Percentiles rank a stretch among this genome's conserved stretches.
Conservation (phyloP, 2,329 filamentous ascomycete species). For the Clonostachys rhizophaga region DNA sequence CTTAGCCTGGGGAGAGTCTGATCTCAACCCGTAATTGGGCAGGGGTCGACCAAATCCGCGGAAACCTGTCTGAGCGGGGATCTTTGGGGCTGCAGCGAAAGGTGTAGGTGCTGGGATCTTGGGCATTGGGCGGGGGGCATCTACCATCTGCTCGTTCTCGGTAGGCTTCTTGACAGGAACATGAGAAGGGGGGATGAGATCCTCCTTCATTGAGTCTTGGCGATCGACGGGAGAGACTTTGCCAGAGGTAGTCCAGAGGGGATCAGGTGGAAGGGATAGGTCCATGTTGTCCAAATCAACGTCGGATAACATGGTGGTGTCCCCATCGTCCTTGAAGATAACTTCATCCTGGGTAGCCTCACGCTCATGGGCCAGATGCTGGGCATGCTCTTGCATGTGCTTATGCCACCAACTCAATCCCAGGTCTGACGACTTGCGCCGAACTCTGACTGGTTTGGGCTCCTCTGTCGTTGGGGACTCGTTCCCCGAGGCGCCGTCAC, state of each 20-base stretch:
- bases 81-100: neutral
- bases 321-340: slow-evolving; percentile 14
- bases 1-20: slow-evolving; percentile 14
- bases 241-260: slow-evolving; percentile 33
- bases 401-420: slow-evolving; percentile 70
- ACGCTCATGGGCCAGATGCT: slow-evolving; percentile 51
- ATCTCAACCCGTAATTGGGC: slow-evolving; percentile 28
- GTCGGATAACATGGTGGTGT: slow-evolving; percentile 23
- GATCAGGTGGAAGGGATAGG: slow-evolving; percentile 28
- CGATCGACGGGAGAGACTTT: slow-evolving; percentile 16
- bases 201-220: slow-evolving; percentile 15
- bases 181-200: neutral
- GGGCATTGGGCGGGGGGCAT: slow-evolving; percentile 10
- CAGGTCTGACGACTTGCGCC: slow-evolving; percentile 58
- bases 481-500: slow-evolving; percentile 8
- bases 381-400: slow-evolving; percentile 75
- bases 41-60: slow-evolving; percentile 36
- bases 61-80: neutral
- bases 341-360: slow-evolving; percentile 12
- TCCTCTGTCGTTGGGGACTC: slow-evolving; percentile 18
- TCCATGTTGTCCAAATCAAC: slow-evolving; percentile 39
- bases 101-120: neutral
- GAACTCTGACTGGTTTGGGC: slow-evolving; percentile 15
- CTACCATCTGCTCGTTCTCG: slow-evolving; percentile 15
- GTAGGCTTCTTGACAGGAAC: neutral